phyloP scores from a whole-genome alignment of 441 rosid genomes.

The Mallotus repandus region DNA sequence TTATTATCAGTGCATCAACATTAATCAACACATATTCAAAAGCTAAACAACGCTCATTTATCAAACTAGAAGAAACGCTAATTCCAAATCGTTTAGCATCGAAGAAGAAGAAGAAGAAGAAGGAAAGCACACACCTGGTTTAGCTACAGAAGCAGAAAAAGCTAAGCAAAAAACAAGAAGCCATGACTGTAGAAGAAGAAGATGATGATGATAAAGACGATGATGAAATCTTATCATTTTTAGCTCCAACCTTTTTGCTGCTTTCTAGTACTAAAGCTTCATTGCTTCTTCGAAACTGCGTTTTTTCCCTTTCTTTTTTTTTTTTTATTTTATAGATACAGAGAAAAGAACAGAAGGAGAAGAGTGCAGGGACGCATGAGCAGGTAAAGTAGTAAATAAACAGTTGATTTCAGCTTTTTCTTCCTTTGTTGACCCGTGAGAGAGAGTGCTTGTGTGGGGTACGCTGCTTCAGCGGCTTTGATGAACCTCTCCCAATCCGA shows the following conservation, averaged over 20 bases:
- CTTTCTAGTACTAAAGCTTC: not conserved
- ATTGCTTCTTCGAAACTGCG: not conserved
- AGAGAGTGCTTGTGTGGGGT: not conserved
- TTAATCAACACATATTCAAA: not conserved
- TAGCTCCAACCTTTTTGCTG: conserved; percentile 15
- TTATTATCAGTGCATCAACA: not conserved
- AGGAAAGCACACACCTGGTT: conserved; percentile 48
- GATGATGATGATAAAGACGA: not conserved
- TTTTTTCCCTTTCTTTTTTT: not conserved
- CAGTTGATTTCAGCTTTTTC: not conserved
- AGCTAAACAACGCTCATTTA: not conserved
- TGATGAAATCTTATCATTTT: conserved; percentile 34
- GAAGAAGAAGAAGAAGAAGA: not conserved
- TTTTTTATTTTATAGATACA: not conserved
- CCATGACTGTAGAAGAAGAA: conserved; percentile 24
- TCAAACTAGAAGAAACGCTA: conserved; percentile 5
- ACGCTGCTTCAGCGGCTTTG: not conserved
- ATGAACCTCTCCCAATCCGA: not conserved
- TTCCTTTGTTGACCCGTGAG: not conserved
- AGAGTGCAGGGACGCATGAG: conserved; percentile 12
- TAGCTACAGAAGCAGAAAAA: conserved; percentile 47
- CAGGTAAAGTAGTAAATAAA: conserved; percentile 3
- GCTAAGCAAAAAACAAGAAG: conserved; percentile 36
- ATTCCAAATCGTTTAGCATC: conserved; percentile 7
- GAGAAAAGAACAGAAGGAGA: not conserved